Conservation (phyloP, 148 eudicot species). For the Nepenthes gracilis region DNA sequence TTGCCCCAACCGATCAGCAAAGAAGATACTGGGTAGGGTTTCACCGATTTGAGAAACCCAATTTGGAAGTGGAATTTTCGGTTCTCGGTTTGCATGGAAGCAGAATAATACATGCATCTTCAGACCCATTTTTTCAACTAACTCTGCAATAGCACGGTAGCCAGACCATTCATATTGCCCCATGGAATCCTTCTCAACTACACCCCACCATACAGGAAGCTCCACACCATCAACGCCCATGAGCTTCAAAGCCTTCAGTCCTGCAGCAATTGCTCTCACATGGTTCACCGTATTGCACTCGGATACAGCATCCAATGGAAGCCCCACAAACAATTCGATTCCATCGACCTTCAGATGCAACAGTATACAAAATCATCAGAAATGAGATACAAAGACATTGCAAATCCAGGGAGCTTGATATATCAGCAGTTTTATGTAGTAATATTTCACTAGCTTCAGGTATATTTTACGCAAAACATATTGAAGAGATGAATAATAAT, state of each 20-base stretch:
- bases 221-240: slow-evolving; percentile 88
- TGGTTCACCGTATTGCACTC: slow-evolving; percentile 40
- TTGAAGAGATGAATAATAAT: too few relatives aligned
- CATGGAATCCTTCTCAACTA: slow-evolving; percentile 55
- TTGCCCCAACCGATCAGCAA: slow-evolving; percentile 46
- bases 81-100: slow-evolving; percentile 54
- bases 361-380: slow-evolving; percentile 1
- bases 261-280: slow-evolving; percentile 54
- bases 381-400: not conserved
- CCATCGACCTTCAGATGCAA: slow-evolving; percentile 28
- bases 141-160: slow-evolving; percentile 45
- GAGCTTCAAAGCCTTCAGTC: slow-evolving; percentile 65
- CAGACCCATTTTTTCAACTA: slow-evolving; percentile 53
- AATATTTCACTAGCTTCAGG: too few relatives aligned
- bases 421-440: not conserved
- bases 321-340: slow-evolving; percentile 55
- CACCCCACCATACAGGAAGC: slow-evolving; percentile 91
- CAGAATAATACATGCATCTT: slow-evolving; percentile 51
- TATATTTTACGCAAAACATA: too few relatives aligned
- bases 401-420: not conserved
- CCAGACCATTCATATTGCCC: slow-evolving; percentile 78
- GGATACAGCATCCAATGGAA: slow-evolving; percentile 68
- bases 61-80: slow-evolving; percentile 51
- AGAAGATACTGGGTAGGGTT: slow-evolving; percentile 43
- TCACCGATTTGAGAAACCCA: slow-evolving; percentile 71